A percentile compares a stretch with the other conserved stretches of the same genome.
Conservation (phyloP, 2,329 filamentous ascomycete species). For the Colletotrichum lini region DNA sequence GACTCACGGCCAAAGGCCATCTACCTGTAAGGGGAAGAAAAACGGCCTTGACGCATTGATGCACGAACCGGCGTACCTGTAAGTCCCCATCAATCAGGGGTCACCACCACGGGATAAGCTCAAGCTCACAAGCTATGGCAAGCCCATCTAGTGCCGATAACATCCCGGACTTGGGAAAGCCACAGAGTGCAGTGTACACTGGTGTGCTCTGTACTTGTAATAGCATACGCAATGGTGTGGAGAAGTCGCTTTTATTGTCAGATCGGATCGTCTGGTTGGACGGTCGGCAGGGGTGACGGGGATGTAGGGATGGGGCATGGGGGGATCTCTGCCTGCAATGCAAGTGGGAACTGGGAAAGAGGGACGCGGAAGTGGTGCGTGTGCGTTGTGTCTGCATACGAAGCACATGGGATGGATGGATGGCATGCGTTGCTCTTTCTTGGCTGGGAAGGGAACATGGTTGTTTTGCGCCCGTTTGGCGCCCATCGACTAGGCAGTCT, state of each 20-base stretch:
- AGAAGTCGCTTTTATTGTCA: not conserved
- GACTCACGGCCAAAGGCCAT: conserved; percentile 5
- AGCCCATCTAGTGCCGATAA: not conserved
- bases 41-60: not conserved
- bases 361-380: not conserved
- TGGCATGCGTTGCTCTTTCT: not conserved
- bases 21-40: not conserved
- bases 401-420: not conserved
- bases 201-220: too few species aligned
- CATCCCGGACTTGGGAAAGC: not conserved
- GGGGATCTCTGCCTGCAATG: not conserved
- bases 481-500: not conserved
- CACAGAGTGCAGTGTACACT: too few species aligned
- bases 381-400: not conserved
- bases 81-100: not conserved
- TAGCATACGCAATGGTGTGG: not conserved
- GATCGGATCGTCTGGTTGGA: conserved; percentile 2
- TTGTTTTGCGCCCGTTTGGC: conserved; percentile 34
- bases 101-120: not conserved
- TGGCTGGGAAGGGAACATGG: conserved; percentile 17
- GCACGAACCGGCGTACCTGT: not conserved
- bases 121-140: conserved; percentile 10
- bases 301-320: not conserved
- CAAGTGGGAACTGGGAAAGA: not conserved
- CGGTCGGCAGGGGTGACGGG: not conserved